These are phyloP conservation scores for Debaryomycetaceae sp. DNA, from an alignment of 1,139 yeast genomes.

Conservation along the genomic window DNA sequence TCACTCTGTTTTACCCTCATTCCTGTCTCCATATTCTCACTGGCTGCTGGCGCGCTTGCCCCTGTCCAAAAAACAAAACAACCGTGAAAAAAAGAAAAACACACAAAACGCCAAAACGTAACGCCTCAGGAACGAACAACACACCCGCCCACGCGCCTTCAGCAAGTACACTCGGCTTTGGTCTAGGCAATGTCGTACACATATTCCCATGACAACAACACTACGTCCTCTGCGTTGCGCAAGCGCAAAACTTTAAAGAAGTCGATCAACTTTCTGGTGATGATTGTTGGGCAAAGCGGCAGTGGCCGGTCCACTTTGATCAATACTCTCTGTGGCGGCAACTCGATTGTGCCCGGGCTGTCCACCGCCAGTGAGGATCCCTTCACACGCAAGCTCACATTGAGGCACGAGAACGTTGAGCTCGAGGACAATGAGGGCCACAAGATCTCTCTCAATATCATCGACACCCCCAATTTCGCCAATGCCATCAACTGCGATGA, in stretches of 20 bases:
- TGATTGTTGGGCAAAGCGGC: slow-evolving; percentile 61
- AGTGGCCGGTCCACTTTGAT: slow-evolving; percentile 60
- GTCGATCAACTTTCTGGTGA: slow-evolving; percentile 50
- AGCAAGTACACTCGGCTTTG: neutral
- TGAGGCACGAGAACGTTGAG: slow-evolving; percentile 47
- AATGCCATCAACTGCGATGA: slow-evolving; percentile 52
- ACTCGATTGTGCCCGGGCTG: slow-evolving; percentile 45
- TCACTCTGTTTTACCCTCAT: too few species aligned
- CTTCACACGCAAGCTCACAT: slow-evolving; percentile 36
- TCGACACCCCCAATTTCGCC: slow-evolving; percentile 76
- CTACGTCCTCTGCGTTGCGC: slow-evolving; percentile 40
- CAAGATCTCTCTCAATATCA: slow-evolving; percentile 43
- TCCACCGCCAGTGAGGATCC: slow-evolving; percentile 42
- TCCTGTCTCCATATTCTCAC: too few species aligned
- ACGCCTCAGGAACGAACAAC: neutral
- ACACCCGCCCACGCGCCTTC: neutral
- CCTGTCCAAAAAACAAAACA: neutral
- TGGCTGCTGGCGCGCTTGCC: slow-evolving; percentile 2
- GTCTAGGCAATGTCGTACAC: slow-evolving; percentile 7
- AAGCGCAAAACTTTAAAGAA: slow-evolving; percentile 55
- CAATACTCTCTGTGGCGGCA: slow-evolving; percentile 79
- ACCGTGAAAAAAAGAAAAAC: slow-evolving; percentile 1
- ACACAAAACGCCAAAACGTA: too few species aligned
- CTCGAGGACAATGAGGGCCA: slow-evolving; percentile 50
- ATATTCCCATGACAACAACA: slow-evolving; percentile 8